Base-by-base conservation (phyloP, 768 basidiomycete genomes). In the Tulasnella sp. region DNA sequence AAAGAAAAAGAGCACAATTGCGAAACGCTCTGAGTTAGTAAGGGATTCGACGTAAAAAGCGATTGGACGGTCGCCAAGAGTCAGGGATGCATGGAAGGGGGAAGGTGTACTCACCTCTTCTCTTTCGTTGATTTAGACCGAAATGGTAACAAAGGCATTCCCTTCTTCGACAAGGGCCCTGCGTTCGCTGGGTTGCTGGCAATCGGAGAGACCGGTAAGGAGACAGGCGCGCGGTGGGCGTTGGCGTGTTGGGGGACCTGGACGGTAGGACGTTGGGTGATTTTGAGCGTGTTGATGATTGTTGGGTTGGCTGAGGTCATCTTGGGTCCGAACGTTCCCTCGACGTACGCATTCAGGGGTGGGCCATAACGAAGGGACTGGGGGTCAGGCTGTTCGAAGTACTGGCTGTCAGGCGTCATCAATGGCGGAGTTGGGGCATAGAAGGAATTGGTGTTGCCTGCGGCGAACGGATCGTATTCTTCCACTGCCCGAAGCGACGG, bases 131-230 rank as follows among this genome's bases (percentile, higher is more conserved):
- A 44, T 55, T 77, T 77, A 29, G 77, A 42, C 69, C 77, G 77
- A 55, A 77, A 77, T 32, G 77, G 77, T 48, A 77, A 57, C 71
- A 76, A 69, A 57, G 77, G 77, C 69, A 72, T n/a, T 20, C 35
- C 70, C 70, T 77, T 77, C 55, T 77, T 77, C 69, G 69, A 5
- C 16, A n/a, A 29, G 1, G 77, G 70, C 26, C 70, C 77, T 32
- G 77, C 69, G 44, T 69, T 72, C 20, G 20, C 29, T 32, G 77
- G 77, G 16, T 42, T 69, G 69, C 16, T 77, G 39, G 32, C 46
- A 42, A 26, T n/a, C 48, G 39, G 35, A 16, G 77, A 69, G 69
- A 29, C 37, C 20, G 39, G 71, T 48, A 71, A 37, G 18, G 77
- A 69, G 69, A 29, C 37, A 26, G 39, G 71, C 46, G 44, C 23